Base-by-base conservation (phyloP, 164 flowering plant species). In the Tetracentron sinense region DNA sequence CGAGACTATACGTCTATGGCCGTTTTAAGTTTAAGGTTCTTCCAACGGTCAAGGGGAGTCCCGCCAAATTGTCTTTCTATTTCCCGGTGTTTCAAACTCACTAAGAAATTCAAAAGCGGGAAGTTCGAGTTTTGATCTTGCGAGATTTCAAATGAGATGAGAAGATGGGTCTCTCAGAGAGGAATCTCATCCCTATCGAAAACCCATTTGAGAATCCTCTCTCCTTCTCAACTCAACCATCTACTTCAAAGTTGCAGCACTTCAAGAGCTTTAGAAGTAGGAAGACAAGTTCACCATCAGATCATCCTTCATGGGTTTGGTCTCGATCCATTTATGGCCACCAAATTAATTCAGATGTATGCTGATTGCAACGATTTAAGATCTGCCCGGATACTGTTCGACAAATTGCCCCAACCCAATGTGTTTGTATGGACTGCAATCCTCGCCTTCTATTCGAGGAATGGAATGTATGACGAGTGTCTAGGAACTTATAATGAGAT, bases 341-440 rank as follows among this genome's bases (percentile, higher is more conserved):
- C 83, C 59, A 82, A 81, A 69, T 50, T 85, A 6, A 27, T 84
- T 42, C 82, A 77, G 47, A 47, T 79, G 54, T 85, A 82, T 60
- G 72, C 77, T 4, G 78, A 78, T 60, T 81, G 79, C 49, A 56
- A 73, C 44, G 66, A 77, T 56, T 64, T 79, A 17, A 6, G 1
- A 1, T 67, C 71, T 4, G 82, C 82, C n/a, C 75, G 11, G 20
- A 56, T 52, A 14, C 58, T 83, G 72, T 79, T 83, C 52, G 81
- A 73, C 47, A 61, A 69, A 75, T 56, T 85, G 79, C 68, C 73
- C 25, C 75, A 72, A 42, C 78, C 78, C 52, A 82, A 83, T 61
- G 80, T 83, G 19, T 82, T 82, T 53, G 77, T 83, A 0, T 83
- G 84, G 81, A 83, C 88, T n/a, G 67, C 86, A 1, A 58, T 82